Conservation (phyloP, 768 basidiomycete species). For the Holtermanniella nyarrowii region DNA sequence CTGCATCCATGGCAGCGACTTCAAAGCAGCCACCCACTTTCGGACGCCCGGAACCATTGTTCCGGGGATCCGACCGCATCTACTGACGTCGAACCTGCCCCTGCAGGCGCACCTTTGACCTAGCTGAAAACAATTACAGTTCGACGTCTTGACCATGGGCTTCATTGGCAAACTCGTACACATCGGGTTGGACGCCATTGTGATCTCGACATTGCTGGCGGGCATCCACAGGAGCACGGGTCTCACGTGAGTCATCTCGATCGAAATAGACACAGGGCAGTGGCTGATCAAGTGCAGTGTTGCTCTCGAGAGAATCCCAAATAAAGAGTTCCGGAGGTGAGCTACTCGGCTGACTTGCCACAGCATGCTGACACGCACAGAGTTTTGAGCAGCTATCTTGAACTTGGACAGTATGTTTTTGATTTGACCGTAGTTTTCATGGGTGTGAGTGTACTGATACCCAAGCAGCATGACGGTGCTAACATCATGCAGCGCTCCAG, state of each 20-base stretch:
- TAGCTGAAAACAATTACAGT: too few species aligned
- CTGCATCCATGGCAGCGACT: too few species aligned
- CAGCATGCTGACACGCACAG: not conserved
- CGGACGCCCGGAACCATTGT: too few species aligned
- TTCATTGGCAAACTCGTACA: slow-evolving; percentile 65
- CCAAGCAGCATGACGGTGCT: slow-evolving; percentile 3
- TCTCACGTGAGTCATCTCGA: slow-evolving; percentile 55
- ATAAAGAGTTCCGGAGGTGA: slow-evolving; percentile 77
- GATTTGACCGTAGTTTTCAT: slow-evolving; percentile 77
- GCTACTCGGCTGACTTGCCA: slow-evolving; percentile 37
- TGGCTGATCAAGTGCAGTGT: slow-evolving; percentile 46
- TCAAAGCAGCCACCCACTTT: too few species aligned
- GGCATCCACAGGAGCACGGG: slow-evolving; percentile 77
- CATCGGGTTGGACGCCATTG: slow-evolving; percentile 63
- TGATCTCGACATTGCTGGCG: slow-evolving; percentile 70
- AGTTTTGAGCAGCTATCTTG: slow-evolving; percentile 63
- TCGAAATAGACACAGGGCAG: not conserved
- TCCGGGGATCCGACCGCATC: too few species aligned
- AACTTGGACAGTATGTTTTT: slow-evolving; percentile 72
- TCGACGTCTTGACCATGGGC: too few species aligned
- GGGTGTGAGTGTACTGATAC: slow-evolving; percentile 50
- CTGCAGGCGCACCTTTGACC: too few species aligned
- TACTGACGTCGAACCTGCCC: too few species aligned
- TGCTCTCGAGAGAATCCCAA: slow-evolving; percentile 62
- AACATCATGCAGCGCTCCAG: slow-evolving; percentile 50